Evolutionary conservation across 2,329 filamentous ascomycete genomes (phyloP).

Genomic region (Botryosphaeria dothidea): DNA sequence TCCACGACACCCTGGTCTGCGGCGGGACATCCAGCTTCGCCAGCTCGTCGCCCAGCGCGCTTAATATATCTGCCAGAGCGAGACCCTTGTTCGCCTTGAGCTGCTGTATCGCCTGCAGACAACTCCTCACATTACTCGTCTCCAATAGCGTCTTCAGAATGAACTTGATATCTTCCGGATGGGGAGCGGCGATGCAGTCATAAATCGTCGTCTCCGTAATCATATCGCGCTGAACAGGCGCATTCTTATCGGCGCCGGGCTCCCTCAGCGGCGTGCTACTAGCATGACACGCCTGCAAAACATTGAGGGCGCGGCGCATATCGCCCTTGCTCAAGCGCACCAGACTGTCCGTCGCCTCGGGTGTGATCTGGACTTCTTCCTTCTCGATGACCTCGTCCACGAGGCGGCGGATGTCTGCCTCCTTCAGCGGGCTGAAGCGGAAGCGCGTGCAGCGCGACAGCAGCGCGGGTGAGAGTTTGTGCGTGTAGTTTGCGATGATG

Average conservation of each 20-base stretch:
- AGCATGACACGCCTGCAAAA: constrained; percentile 93
- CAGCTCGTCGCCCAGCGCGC: constrained; percentile 79
- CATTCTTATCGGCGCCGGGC: constrained; percentile 43
- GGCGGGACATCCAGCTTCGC: constrained; percentile 79
- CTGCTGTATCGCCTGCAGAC: constrained; percentile 82
- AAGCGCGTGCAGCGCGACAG: constrained; percentile 93
- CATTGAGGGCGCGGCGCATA: constrained; percentile 92
- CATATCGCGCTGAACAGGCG: constrained; percentile 68
- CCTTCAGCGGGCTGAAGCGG: constrained; percentile 89
- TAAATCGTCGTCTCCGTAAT: constrained; percentile 94
- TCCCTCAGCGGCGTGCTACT: constrained; percentile 68
- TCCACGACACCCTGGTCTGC: constrained; percentile 86
- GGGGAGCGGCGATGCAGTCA: constrained; percentile 94
- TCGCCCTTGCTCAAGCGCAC: constrained; percentile 90
- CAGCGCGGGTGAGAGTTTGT: constrained; percentile 92
- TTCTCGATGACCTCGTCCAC: constrained; percentile 89
- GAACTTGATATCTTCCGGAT: constrained; percentile 81
- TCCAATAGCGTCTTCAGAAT: constrained; percentile 82
- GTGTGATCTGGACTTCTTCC: constrained; percentile 80
- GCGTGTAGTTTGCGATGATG: constrained; percentile 98
- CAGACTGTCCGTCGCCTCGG: constrained; percentile 78
- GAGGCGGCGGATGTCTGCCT: constrained; percentile 77
- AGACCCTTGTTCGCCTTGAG: constrained; percentile 84
- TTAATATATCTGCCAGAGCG: constrained; percentile 91
- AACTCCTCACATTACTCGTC: constrained; percentile 85